A percentile compares a stretch with the other conserved stretches of the same genome.
These are phyloP conservation scores for Cryptococcus floricola DNA, from an alignment of 1,284 basidiomycete species.

Conservation along the genomic window DNA sequence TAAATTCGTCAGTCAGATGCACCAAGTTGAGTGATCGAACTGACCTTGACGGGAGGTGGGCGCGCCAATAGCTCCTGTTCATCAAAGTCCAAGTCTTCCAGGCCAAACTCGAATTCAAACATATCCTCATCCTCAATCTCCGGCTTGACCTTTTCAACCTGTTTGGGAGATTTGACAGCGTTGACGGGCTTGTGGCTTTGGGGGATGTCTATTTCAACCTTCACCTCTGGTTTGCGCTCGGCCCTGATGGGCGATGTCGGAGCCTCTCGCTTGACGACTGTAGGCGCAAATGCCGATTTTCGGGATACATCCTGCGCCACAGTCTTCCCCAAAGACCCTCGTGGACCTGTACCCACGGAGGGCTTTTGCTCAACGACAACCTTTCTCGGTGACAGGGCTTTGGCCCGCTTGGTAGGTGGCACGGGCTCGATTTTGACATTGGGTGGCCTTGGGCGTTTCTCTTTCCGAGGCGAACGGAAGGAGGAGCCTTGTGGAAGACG, in stretches of 20 bases:
- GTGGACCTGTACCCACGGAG: neutral
- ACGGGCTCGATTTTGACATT: slow-evolving; percentile 5
- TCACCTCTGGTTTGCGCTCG: neutral
- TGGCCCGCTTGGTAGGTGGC: neutral
- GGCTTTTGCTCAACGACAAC: neutral
- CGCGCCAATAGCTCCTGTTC: slow-evolving; percentile 25
- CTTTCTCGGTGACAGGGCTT: slow-evolving; percentile 10
- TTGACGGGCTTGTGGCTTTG: neutral
- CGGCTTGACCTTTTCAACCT: neutral
- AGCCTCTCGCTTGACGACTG: neutral
- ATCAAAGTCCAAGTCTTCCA: slow-evolving; percentile 30
- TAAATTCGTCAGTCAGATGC: slow-evolving; percentile 1
- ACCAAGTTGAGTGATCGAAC: neutral
- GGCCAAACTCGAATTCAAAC: slow-evolving; percentile 39
- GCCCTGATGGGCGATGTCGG: neutral
- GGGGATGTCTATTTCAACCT: neutral
- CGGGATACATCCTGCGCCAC: neutral
- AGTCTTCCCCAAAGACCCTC: neutral
- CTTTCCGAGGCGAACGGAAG: slow-evolving; percentile 2
- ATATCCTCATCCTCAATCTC: slow-evolving; percentile 21
- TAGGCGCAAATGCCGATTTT: neutral
- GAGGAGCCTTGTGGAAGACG: no score
- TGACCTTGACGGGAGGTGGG: slow-evolving; percentile 9
- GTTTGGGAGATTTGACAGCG: neutral
- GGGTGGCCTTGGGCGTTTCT: neutral